phyloP scores from a whole-genome alignment of 2,329 filamentous ascomycete species.

The Herpotrichia juniperi region DNA sequence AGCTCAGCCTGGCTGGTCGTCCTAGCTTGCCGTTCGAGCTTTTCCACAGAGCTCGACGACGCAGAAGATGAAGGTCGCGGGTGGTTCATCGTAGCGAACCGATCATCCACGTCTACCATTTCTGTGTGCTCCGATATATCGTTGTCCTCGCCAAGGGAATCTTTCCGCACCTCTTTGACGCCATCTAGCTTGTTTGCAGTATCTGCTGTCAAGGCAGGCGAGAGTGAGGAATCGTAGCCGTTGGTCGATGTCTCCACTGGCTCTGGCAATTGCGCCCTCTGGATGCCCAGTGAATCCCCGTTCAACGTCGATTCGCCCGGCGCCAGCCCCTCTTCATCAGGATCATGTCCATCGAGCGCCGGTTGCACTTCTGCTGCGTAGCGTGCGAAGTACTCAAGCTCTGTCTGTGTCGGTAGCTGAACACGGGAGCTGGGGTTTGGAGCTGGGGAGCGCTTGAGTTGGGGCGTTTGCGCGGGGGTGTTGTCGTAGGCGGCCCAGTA shows the following conservation, averaged over 20 bases:
- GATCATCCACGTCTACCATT: slow-evolving; percentile 24
- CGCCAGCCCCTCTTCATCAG: slow-evolving; percentile 67
- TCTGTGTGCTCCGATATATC: slow-evolving; percentile 30
- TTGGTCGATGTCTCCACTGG: slow-evolving; percentile 46
- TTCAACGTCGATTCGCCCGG: slow-evolving; percentile 59
- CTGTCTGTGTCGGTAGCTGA: slow-evolving; percentile 51
- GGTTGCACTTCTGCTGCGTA: slow-evolving; percentile 79
- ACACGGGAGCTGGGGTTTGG: slow-evolving; percentile 52
- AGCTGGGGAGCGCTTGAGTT: slow-evolving; percentile 65
- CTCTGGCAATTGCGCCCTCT: slow-evolving; percentile 51
- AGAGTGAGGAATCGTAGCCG: slow-evolving; percentile 41
- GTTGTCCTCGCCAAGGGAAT: slow-evolving; percentile 20
- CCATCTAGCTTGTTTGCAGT: not conserved
- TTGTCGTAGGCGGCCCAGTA: slow-evolving; percentile 84
- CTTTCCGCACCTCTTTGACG: slow-evolving; percentile 11
- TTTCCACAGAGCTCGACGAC: slow-evolving; percentile 62
- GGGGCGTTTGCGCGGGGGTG: slow-evolving; percentile 59
- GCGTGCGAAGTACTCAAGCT: slow-evolving; percentile 76
- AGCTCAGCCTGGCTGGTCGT: slow-evolving; percentile 70
- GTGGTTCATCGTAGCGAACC: slow-evolving; percentile 33
- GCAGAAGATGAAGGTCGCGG: slow-evolving; percentile 46
- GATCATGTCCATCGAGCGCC: slow-evolving; percentile 80
- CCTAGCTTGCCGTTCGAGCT: slow-evolving; percentile 60
- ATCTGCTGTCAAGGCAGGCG: slow-evolving; percentile 7
- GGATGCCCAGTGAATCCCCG: slow-evolving; percentile 55